These are phyloP conservation scores for Pseudozyma hubeiensis DNA, from an alignment of 1,284 basidiomycete species.

Conservation along the genomic window DNA sequence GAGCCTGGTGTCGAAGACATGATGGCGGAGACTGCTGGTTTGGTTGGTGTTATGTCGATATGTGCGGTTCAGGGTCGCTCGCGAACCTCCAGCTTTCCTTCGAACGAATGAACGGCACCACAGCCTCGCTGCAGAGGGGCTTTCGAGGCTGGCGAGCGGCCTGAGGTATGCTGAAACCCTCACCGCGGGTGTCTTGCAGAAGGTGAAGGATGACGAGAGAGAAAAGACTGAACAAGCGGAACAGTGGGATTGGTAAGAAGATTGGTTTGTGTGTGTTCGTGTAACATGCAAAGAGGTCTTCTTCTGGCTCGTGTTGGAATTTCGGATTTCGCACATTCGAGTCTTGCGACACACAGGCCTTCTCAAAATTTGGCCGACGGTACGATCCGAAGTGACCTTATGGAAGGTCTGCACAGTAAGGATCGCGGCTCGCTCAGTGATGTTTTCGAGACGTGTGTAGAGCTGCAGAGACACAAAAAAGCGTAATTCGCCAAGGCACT, in stretches of 20 bases:
- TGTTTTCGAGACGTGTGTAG: too few species aligned
- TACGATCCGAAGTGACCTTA: not conserved
- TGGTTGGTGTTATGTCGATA: not conserved
- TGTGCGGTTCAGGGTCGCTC: not conserved
- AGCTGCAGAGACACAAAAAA: too few species aligned
- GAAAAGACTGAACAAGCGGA: not conserved
- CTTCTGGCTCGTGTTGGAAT: not conserved
- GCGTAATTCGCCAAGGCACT: too few species aligned
- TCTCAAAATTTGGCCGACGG: not conserved
- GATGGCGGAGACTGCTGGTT: not conserved
- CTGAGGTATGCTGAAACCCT: too few species aligned
- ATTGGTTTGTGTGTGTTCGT: slow-evolving; percentile 5
- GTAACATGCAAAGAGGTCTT: slow-evolving; percentile 3
- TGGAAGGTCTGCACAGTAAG: too few species aligned
- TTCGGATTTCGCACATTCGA: slow-evolving; percentile 14
- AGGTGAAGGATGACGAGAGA: not conserved
- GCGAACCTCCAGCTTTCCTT: not conserved
- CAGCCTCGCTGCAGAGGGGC: not conserved
- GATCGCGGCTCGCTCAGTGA: too few species aligned
- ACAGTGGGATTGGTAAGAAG: slow-evolving; percentile 5
- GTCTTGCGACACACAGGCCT: slow-evolving; percentile 8
- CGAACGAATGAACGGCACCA: not conserved
- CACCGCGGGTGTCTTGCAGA: not conserved
- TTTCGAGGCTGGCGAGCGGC: too few species aligned
- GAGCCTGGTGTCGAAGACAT: slow-evolving; percentile 29